Base-by-base conservation (phyloP, 345 rosid genomes). In the Zanthoxylum bungeanum region DNA sequence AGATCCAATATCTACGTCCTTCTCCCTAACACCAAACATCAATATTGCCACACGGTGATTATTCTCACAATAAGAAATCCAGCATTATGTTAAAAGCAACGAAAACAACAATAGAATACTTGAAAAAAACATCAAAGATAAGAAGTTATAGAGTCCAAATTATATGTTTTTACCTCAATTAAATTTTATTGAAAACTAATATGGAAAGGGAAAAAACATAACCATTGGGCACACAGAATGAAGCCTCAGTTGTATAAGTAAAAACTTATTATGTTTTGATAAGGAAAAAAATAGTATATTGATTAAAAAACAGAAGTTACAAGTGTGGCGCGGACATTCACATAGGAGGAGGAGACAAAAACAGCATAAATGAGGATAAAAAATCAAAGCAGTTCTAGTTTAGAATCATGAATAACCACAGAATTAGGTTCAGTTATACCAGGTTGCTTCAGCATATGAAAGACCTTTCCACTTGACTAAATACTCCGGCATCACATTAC, bases 401-500 rank as follows among this genome's bases (percentile, higher is more conserved):
- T 39, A 1, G 34, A 16, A 57, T 19, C 37, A 68, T 17, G 4
- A 9, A 40, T 27, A 19, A 64, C 64, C 25, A 46, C 28, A 71
- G 73, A 71, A 49, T 17, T 46, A 73, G 60, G 53, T 60, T 37
- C n/a, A 55, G 10, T 50, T 71, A 72, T 88, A 96, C 99, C 99
- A 96, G 65, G 98, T 93, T 69, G 97, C 98, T 85, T 96, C 99
- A 65, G 99, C 99, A 83, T 96, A 96, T 72, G 99, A 96, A 61
- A 96, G 86, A 65, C 99, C 99, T 76, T 90, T 96, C 99, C 99
- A 96, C 86, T 96, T 96, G 76, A 96, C 98, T 62, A 96, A 78
- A 78, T 96, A 96, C 85, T 93, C 99, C 5, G 93, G 92, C 76
- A 89, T 86, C 70, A 93, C 87, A 76, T 86, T 85, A 59, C 85